These are phyloP conservation scores for Phytopythium helicoides DNA, from an alignment of 352 stramenopile genomes.

Conservation along the genomic window DNA sequence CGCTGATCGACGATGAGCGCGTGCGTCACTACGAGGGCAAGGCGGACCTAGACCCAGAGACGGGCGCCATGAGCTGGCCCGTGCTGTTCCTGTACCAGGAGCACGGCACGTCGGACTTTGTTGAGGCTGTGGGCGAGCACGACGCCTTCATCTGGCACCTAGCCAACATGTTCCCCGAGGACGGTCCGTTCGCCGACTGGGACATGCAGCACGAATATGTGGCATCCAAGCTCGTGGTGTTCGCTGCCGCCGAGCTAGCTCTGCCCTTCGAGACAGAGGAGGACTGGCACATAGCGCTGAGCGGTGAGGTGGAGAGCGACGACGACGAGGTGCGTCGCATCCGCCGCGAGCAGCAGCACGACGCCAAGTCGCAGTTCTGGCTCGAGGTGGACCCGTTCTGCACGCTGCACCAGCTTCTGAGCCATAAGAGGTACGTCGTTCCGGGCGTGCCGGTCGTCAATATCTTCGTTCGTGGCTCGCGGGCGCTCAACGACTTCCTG, in stretches of 20 bases:
- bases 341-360: constrained; percentile 64
- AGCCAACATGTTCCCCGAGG: constrained; percentile 89
- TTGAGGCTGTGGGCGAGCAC: constrained; percentile 76
- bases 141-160: constrained; percentile 83
- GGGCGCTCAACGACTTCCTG: constrained; percentile 60
- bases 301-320: constrained; percentile 66
- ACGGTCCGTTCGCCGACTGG: constrained; percentile 82
- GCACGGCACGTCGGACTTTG: constrained; percentile 83
- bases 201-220: constrained; percentile 69
- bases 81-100: constrained; percentile 86
- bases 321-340: constrained; percentile 61
- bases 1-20: constrained; percentile 76
- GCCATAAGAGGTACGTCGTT: constrained; percentile 76
- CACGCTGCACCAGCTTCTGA: constrained; percentile 66
- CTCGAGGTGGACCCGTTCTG: constrained; percentile 81
- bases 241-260: constrained; percentile 69
- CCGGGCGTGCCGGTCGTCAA: constrained; percentile 82
- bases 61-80: constrained; percentile 70
- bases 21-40: constrained; percentile 83
- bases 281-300: constrained; percentile 82
- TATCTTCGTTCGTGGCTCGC: constrained; percentile 74
- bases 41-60: constrained; percentile 62
- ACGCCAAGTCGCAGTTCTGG: constrained; percentile 76
- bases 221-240: constrained; percentile 73
- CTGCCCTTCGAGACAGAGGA: constrained; percentile 56